These are phyloP conservation scores for Eragrostis tef DNA, from an alignment of 202 grass and related monocot genomes.

Conservation along the genomic window DNA sequence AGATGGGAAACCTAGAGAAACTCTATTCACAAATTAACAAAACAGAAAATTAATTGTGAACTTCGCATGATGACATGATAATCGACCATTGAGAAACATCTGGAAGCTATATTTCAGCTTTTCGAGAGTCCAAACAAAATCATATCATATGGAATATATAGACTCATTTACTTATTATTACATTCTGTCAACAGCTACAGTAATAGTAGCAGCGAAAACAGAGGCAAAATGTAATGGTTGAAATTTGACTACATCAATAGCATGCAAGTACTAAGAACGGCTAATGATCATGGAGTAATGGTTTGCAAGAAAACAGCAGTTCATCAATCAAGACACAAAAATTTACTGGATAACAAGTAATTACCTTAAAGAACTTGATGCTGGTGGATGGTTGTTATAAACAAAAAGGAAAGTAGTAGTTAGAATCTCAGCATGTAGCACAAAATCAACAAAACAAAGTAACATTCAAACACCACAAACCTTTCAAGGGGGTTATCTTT, in stretches of 20 bases:
- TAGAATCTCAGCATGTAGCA: constrained; percentile 22
- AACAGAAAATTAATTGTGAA: neutral
- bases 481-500: constrained; percentile 85
- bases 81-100: neutral
- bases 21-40: neutral
- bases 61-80: neutral
- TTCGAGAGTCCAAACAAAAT: neutral
- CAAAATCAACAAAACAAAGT: constrained; percentile 36
- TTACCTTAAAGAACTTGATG: constrained; percentile 98
- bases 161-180: neutral
- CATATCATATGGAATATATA: no score
- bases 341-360: constrained; percentile 8
- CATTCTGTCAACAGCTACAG: neutral
- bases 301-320: neutral
- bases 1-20: neutral
- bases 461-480: constrained; percentile 43
- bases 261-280: constrained; percentile 36
- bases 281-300: neutral
- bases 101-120: no score
- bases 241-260: neutral
- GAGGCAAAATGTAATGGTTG: neutral
- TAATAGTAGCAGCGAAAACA: neutral
- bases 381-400: constrained; percentile 42
- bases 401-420: neutral
- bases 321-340: neutral